Conservation (phyloP, 164 flowering plant genomes). For the Macadamia integrifolia region DNA sequence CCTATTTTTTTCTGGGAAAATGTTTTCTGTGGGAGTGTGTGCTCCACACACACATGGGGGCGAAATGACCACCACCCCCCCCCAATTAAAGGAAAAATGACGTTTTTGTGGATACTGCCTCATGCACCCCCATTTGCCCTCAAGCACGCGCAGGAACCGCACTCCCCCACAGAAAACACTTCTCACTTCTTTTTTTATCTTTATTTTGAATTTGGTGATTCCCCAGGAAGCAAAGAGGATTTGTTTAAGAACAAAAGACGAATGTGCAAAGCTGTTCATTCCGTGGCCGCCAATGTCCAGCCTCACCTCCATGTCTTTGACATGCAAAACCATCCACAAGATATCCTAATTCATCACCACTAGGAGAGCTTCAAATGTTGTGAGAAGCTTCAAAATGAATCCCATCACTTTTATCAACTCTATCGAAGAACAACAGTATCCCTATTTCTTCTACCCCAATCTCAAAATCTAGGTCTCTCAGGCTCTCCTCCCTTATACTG, state of each 20-base stretch:
- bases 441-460: slow-evolving; percentile 69
- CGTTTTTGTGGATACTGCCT: too few species aligned
- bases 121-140: too few species aligned
- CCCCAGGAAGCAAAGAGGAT: slow-evolving; percentile 3
- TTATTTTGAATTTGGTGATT: neutral
- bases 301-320: slow-evolving; percentile 49
- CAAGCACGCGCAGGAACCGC: too few species aligned
- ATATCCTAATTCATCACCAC: slow-evolving; percentile 42
- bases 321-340: slow-evolving; percentile 51
- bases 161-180: too few species aligned
- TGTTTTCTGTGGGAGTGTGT: too few species aligned
- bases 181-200: too few species aligned
- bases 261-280: slow-evolving; percentile 45
- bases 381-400: slow-evolving; percentile 48
- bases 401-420: slow-evolving; percentile 67
- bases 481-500: slow-evolving; percentile 2
- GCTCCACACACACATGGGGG: too few species aligned
- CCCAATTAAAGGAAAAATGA: too few species aligned
- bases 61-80: too few species aligned
- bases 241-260: neutral
- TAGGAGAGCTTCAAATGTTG: slow-evolving; percentile 56
- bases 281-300: slow-evolving; percentile 56
- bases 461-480: slow-evolving; percentile 27
- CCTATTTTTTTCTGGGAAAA: too few species aligned
- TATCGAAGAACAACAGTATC: slow-evolving; percentile 44